Evolutionary conservation across 768 basidiomycete genomes (phyloP).

Genomic region (Serendipita sp.): DNA sequence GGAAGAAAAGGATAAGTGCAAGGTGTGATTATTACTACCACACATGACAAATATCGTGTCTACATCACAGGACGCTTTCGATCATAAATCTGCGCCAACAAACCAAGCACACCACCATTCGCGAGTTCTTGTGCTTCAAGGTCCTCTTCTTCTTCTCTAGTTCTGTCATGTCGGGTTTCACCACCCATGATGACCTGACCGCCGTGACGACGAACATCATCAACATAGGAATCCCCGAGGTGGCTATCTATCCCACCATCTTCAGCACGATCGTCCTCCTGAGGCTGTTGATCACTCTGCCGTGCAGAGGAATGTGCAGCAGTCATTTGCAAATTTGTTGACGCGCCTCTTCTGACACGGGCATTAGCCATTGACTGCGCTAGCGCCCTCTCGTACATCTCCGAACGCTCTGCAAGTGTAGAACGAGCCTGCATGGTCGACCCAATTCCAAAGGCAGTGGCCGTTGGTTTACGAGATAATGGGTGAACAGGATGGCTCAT

Average conservation of each 20-base stretch:
- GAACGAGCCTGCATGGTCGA: not conserved
- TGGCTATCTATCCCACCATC: slow-evolving; percentile 46
- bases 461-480: not conserved
- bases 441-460: not conserved
- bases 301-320: not conserved
- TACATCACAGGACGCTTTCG: slow-evolving; percentile 13
- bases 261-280: slow-evolving; percentile 27
- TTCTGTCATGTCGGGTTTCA: slow-evolving; percentile 16
- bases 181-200: slow-evolving; percentile 21
- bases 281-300: not conserved
- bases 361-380: slow-evolving; percentile 12
- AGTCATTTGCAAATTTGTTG: not conserved
- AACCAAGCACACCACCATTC: slow-evolving; percentile 71
- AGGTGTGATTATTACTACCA: too few relatives aligned
- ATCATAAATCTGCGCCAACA: slow-evolving; percentile 72
- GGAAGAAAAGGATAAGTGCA: too few relatives aligned
- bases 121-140: slow-evolving; percentile 50
- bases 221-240: slow-evolving; percentile 62
- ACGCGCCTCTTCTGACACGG: not conserved
- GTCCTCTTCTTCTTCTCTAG: slow-evolving; percentile 26
- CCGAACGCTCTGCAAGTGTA: slow-evolving; percentile 34
- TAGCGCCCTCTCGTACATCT: slow-evolving; percentile 61
- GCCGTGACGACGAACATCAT: slow-evolving; percentile 29
- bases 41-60: not conserved
- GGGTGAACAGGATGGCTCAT: not conserved